Evolutionary conservation across 768 basidiomycete species (phyloP).

Genomic region (Lactarius evosmus): DNA sequence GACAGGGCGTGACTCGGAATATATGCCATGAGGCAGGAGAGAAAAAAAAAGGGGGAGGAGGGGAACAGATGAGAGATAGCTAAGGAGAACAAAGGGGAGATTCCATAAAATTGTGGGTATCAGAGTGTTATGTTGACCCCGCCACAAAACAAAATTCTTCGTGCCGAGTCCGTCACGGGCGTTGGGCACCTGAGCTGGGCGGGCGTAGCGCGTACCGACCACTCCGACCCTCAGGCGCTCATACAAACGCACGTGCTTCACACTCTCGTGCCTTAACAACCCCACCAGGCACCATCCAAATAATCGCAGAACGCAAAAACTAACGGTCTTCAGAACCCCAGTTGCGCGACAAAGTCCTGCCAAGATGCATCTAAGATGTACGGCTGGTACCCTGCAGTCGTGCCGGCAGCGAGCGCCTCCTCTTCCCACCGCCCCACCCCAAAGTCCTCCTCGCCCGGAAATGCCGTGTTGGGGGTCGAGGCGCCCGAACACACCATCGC

Average conservation of each 20-base stretch:
- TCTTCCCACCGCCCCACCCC: constrained; percentile 2
- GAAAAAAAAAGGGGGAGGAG: neutral
- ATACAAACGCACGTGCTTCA: neutral
- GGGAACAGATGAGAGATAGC: neutral
- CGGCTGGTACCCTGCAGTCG: constrained; percentile 18
- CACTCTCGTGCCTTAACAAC: neutral
- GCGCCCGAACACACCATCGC: constrained; percentile 22
- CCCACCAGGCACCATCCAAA: neutral
- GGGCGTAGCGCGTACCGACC: neutral
- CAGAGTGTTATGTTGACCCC: neutral
- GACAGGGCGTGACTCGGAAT: constrained; percentile 64
- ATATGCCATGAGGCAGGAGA: constrained; percentile 49
- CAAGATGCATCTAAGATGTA: constrained; percentile 57
- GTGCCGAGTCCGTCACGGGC: neutral
- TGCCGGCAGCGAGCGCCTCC: neutral
- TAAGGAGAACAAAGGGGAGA: neutral
- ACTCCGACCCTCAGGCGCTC: neutral
- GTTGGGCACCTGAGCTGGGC: no score
- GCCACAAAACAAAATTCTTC: neutral
- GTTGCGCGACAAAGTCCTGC: constrained; percentile 66
- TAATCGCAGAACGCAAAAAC: neutral
- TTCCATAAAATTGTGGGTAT: neutral
- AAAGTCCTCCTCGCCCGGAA: constrained; percentile 21
- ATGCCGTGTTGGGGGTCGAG: constrained; percentile 11
- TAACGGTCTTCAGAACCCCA: constrained; percentile 44